phyloP scores from a whole-genome alignment of 495 filamentous ascomycete genomes.

The Penicillium crystallinum region DNA sequence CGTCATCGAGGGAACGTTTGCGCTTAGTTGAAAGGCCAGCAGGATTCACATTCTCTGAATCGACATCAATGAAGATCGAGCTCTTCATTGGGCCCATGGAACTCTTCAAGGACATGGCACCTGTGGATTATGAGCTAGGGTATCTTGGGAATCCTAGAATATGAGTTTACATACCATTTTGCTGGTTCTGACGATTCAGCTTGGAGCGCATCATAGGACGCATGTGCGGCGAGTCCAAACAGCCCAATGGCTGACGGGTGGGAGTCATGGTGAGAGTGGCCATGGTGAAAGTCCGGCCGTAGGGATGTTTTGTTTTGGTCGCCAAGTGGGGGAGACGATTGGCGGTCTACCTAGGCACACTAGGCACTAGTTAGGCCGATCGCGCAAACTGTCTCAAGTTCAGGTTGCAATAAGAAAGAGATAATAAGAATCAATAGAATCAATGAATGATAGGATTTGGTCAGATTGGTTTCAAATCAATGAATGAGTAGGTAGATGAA shows the following conservation, averaged over 20 bases:
- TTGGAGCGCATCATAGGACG: constrained; percentile 40
- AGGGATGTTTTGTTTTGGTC: constrained; percentile 26
- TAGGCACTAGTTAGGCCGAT: constrained; percentile 7
- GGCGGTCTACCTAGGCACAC: constrained; percentile 13
- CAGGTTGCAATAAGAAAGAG: neutral
- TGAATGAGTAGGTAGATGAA: neutral
- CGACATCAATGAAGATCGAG: constrained; percentile 47
- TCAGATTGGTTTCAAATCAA: neutral
- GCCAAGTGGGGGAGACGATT: constrained; percentile 22
- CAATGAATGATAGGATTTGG: constrained; percentile 1
- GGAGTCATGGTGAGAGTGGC: constrained; percentile 41
- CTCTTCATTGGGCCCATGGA: constrained; percentile 15
- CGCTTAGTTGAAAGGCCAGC: constrained; percentile 61
- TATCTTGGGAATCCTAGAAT: neutral
- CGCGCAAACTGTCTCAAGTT: neutral
- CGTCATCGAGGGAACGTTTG: constrained; percentile 47
- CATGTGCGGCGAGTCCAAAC: constrained; percentile 37
- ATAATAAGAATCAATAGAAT: neutral
- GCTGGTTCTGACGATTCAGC: constrained; percentile 50
- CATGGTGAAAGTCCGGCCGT: constrained; percentile 30
- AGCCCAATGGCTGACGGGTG: constrained; percentile 42
- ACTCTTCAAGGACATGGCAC: constrained; percentile 14
- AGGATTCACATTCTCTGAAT: constrained; percentile 82
- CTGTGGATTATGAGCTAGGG: constrained; percentile 1
- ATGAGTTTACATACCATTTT: constrained; percentile 44